A percentile compares a stretch with the other conserved stretches of the same genome.
These are phyloP conservation scores for Desmodesmus armatus DNA, from an alignment of 139 green algal genomes.

Conservation along the genomic window DNA sequence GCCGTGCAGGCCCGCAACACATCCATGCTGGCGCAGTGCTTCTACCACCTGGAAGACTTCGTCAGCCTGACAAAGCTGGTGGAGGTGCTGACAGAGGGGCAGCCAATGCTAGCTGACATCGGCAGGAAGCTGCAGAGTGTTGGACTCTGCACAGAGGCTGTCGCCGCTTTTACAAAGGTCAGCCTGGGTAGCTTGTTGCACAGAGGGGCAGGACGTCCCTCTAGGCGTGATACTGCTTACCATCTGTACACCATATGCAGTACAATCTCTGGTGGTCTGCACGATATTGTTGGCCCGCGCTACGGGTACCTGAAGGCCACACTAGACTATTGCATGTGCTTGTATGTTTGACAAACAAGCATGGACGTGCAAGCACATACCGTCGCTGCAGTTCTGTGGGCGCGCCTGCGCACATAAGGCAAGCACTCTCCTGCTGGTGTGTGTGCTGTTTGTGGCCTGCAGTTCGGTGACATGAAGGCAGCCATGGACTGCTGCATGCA, in stretches of 20 bases:
- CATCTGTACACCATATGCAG: too few relatives aligned
- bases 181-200: too few relatives aligned
- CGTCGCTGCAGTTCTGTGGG: too few relatives aligned
- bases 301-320: too few relatives aligned
- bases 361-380: too few relatives aligned
- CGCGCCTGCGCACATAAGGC: too few relatives aligned
- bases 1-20: conserved; percentile 75
- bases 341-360: neutral
- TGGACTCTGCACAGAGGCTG: conserved; percentile 79
- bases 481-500: conserved; percentile 85
- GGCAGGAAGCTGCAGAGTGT: conserved; percentile 80
- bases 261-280: too few relatives aligned
- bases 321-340: neutral
- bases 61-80: conserved; percentile 71
- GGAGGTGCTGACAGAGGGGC: conserved; percentile 73
- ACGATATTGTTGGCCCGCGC: too few relatives aligned
- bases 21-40: conserved; percentile 78
- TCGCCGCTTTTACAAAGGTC: conserved; percentile 76
- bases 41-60: conserved; percentile 85
- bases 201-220: too few relatives aligned
- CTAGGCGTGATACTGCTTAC: too few relatives aligned
- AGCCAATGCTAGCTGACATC: conserved; percentile 69
- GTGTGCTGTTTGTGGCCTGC: neutral
- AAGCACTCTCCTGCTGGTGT: too few relatives aligned
- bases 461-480: conserved; percentile 76